Evolutionary conservation across 805 yeast genomes (phyloP).

Genomic region (Candida takata): DNA sequence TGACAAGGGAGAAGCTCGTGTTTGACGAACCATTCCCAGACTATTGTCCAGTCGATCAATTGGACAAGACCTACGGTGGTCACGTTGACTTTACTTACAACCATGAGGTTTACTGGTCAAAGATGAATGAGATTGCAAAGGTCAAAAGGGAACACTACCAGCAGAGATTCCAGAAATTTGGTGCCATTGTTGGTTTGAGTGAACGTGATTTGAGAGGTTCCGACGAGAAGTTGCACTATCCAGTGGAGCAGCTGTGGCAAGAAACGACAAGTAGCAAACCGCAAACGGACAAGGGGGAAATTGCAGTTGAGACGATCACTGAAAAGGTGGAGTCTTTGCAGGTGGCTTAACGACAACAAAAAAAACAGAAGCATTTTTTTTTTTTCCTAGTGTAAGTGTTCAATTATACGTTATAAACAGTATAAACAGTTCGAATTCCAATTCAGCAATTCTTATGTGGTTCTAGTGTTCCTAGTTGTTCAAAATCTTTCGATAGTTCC

Average conservation of each 20-base stretch:
- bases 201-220: constrained; percentile 69
- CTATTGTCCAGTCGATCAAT: constrained; percentile 74
- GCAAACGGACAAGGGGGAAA: not conserved
- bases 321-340: constrained; percentile 8
- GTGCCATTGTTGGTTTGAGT: constrained; percentile 67
- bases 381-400: too few relatives aligned
- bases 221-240: constrained; percentile 11
- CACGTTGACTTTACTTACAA: constrained; percentile 73
- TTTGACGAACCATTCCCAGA: constrained; percentile 83
- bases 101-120: constrained; percentile 77
- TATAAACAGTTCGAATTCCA: too few relatives aligned
- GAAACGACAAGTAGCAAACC: not conserved
- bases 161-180: constrained; percentile 64
- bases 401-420: too few relatives aligned
- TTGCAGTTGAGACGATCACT: constrained; percentile 7
- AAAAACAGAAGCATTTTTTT: too few relatives aligned
- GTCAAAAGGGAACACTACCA: constrained; percentile 56
- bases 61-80: constrained; percentile 85
- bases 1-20: constrained; percentile 88
- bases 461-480: too few relatives aligned
- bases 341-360: constrained; percentile 6
- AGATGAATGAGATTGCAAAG: constrained; percentile 52
- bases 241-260: constrained; percentile 13
- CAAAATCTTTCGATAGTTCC: too few relatives aligned
- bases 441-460: too few relatives aligned